Conservation (phyloP, 2,329 filamentous ascomycete genomes). For the Beauveria asiatica region DNA sequence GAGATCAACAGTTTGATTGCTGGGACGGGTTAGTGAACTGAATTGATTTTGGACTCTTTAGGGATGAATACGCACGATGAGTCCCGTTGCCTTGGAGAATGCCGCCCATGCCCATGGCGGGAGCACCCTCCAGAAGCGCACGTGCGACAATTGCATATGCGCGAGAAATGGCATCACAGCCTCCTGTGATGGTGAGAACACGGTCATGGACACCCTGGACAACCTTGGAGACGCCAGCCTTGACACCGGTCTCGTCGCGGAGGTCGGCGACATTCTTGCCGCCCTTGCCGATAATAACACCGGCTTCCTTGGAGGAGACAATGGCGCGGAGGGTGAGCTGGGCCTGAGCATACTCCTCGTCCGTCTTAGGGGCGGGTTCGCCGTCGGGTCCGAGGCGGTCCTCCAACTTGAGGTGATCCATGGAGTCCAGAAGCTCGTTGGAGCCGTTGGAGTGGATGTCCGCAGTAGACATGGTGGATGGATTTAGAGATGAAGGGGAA, state of each 20-base stretch:
- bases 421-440: constrained; percentile 49
- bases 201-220: constrained; percentile 96
- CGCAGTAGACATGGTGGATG: constrained; percentile 48
- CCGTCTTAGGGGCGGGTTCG: constrained; percentile 77
- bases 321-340: constrained; percentile 94
- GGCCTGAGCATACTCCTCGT: constrained; percentile 90
- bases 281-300: constrained; percentile 97
- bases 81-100: constrained; percentile 80
- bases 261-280: constrained; percentile 98
- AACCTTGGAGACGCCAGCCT: constrained; percentile 97
- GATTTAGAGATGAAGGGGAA: constrained; percentile 10
- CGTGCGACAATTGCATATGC: constrained; percentile 92
- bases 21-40: constrained; percentile 29
- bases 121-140: constrained; percentile 84
- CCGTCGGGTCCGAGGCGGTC: constrained; percentile 65
- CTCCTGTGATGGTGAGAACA: constrained; percentile 88
- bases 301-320: constrained; percentile 97
- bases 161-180: constrained; percentile 78
- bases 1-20: constrained; percentile 97
- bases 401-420: constrained; percentile 59
- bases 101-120: constrained; percentile 92
- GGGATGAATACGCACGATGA: constrained; percentile 60
- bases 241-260: constrained; percentile 94
- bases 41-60: not conserved
- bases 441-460: constrained; percentile 53